Conservation (phyloP, 2,329 filamentous ascomycete species). For the Leptodontidium sp. region DNA sequence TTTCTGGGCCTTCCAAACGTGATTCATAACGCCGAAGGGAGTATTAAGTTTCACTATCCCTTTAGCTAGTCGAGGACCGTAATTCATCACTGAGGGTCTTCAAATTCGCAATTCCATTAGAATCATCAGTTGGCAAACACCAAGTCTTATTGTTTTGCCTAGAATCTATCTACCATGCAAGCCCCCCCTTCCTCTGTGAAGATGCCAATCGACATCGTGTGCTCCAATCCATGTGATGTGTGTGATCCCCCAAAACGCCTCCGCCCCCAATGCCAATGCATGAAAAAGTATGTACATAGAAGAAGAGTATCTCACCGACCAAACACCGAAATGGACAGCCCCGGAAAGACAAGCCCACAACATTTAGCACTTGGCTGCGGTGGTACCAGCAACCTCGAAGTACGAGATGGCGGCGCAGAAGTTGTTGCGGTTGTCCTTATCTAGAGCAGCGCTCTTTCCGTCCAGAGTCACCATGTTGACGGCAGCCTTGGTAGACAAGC, state of each 20-base stretch:
- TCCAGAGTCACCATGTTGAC: constrained; percentile 76
- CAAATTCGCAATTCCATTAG: not conserved
- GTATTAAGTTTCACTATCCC: too few relatives aligned
- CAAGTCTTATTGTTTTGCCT: constrained; percentile 5
- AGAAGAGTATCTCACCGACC: constrained; percentile 35
- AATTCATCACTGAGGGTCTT: not conserved
- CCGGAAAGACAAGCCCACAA: not conserved
- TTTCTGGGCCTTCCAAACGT: too few relatives aligned
- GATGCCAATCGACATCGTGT: constrained; percentile 16
- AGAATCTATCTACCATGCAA: constrained; percentile 10
- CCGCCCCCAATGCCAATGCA: constrained; percentile 17
- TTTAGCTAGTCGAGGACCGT: too few relatives aligned
- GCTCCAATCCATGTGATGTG: constrained; percentile 18
- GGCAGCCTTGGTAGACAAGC: constrained; percentile 77
- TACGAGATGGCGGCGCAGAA: constrained; percentile 69
- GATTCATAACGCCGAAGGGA: too few relatives aligned
- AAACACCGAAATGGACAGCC: not conserved
- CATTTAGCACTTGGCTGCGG: constrained; percentile 16
- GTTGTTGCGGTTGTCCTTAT: constrained; percentile 69
- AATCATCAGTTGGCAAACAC: not conserved
- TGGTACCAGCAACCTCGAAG: constrained; percentile 48
- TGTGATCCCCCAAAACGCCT: constrained; percentile 12
- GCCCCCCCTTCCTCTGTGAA: not conserved
- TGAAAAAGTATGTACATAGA: constrained; percentile 38
- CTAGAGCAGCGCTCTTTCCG: constrained; percentile 60